Base-by-base conservation (phyloP, 177 flowering plant species). In the Vitis hybrid region DNA sequence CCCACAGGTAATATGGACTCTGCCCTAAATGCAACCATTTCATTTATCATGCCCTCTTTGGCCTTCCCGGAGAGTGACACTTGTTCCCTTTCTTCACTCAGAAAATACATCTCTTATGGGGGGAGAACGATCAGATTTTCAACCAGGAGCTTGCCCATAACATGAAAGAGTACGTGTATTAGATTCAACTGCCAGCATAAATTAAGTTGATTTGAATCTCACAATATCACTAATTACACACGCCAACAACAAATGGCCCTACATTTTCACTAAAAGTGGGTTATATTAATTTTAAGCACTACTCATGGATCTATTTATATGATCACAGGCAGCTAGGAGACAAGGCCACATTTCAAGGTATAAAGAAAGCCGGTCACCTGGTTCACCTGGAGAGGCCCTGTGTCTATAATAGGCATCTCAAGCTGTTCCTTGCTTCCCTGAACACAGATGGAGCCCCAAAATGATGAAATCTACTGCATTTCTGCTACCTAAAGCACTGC, bases 311-410 rank as follows among this genome's bases (percentile, higher is more conserved):
- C 3, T 24, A 24, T 24, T 24, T 2, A 32, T 61, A 8, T 11
- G 4, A 41, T 63, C 15, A 68, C 88, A 95, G 99, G 86, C 87
- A 91, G 78, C 74, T 95, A 54, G 99, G 97, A 50, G 91, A 84
- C 3, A 84, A 83, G 14, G 85, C 88, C 18, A 88, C 93, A 20
- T 61, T 85, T 55, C 59, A 88, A 66, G 76, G 84, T 62, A 93
- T 95, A 77, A 74, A 79, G 83, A 93, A 91, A 68, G 97, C 89
- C 9, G 99, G 99, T 57, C 99, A 95, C 74, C 84, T 95, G 76
- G 98, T 86, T 77, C 99, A 90, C 74, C 79, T 95, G n/a, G 99
- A 93, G 76, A 75, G 99, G 18, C 99, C 99, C 24, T 93, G 96
- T 53, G 88, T 82, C 68, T 95, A 89, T 76, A 93, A 86, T 75